Base-by-base conservation (phyloP, 768 basidiomycete species). In the Hericium coralloides region DNA sequence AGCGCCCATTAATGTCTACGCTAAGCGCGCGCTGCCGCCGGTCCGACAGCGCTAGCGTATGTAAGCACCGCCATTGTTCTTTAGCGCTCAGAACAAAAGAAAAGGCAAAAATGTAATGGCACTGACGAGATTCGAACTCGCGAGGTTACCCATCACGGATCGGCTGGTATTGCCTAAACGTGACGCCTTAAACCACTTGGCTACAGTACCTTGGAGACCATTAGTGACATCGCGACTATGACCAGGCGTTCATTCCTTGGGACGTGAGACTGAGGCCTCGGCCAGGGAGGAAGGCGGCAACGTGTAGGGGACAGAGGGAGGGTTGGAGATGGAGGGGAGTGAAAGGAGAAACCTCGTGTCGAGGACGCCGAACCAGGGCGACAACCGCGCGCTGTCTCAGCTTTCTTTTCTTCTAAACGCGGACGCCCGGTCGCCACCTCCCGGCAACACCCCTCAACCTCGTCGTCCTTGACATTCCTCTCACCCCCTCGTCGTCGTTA, bases 61-160 rank as follows among this genome's bases (percentile, higher is more conserved):
- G n/a, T n/a, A n/a, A n/a, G n/a, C n/a, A n/a, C n/a, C 43, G 43
- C 43, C 43, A 45, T 45, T 45, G 43, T 45, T 7, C 43, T 45
- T 9, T 17, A 15, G 43, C 43, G 43, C 39, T 7, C 10, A n/a
- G 43, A n/a, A 45, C 43, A 45, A 45, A 45, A 45, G 20, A 31
- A 31, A 31, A 9, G 15, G 15, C 4, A 38, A 49, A 50, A 68
- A 66, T 57, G n/a, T n/a, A 17, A 22, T 78, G 76, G 78, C 76
- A 78, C 74, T 78, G 76, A 78, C 76, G 76, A 78, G 76, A 78
- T 79, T 78, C 76, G 76, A 78, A 78, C 76, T 78, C 76, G 76
- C 76, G 76, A 76, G 76, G 76, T 75, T 75, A 76, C 76, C 76
- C 76, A 78, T 78, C 76, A 78, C 76, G 77, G 76, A 71, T 71